Conservation (phyloP, 768 basidiomycete species). For the Boletus sp. region DNA sequence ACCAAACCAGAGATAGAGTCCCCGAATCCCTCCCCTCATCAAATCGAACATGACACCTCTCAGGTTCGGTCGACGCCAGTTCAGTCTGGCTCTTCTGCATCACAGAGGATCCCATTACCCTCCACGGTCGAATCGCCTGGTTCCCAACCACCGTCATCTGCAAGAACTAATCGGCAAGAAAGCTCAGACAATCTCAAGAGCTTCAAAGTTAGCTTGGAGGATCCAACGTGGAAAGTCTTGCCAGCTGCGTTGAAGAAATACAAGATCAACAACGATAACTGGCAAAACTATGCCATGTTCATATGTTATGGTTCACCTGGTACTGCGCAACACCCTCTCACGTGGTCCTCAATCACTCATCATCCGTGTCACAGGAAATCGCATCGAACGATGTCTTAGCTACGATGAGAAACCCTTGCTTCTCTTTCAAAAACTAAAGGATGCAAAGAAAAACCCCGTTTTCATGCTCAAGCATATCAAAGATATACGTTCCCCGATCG, state of each 20-base stretch:
- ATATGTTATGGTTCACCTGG: slow-evolving; percentile 95
- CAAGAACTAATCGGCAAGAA: slow-evolving; percentile 55
- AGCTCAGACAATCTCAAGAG: slow-evolving; percentile 79
- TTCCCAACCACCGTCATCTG: slow-evolving; percentile 27
- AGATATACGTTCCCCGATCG: slow-evolving; percentile 96
- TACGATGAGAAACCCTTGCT: slow-evolving; percentile 98
- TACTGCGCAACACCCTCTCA: slow-evolving; percentile 28
- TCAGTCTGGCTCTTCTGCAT: slow-evolving; percentile 24
- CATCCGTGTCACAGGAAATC: slow-evolving; percentile 47
- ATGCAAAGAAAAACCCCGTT: slow-evolving; percentile 95
- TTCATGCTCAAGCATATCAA: slow-evolving; percentile 96
- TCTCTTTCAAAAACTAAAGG: slow-evolving; percentile 96
- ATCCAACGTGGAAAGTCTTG: slow-evolving; percentile 97
- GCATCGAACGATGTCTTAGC: slow-evolving; percentile 89
- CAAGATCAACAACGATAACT: slow-evolving; percentile 96
- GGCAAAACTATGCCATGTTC: slow-evolving; percentile 99
- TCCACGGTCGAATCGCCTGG: slow-evolving; percentile 30
- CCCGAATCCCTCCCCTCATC: slow-evolving; percentile 77
- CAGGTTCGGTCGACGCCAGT: slow-evolving; percentile 32
- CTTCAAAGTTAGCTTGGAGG: slow-evolving; percentile 96
- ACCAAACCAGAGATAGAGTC: slow-evolving; percentile 76
- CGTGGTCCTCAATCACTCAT: not conserved
- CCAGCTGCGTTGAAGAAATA: slow-evolving; percentile 99
- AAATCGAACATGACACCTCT: slow-evolving; percentile 66
- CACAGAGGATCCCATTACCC: slow-evolving; percentile 30